phyloP scores from a whole-genome alignment of 257 asterid species.

The Anisodus acutangulus region DNA sequence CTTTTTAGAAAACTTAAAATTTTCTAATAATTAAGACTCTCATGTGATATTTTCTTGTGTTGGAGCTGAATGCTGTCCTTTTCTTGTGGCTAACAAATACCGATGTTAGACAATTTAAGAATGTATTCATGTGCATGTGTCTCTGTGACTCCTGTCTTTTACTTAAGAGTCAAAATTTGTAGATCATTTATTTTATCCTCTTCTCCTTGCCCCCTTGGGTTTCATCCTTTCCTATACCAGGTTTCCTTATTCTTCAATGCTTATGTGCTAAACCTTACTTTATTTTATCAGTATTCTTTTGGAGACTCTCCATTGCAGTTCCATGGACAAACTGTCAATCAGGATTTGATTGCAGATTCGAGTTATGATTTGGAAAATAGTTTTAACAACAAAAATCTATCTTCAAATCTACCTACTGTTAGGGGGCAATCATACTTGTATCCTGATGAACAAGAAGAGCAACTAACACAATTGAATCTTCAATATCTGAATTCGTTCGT shows the following conservation, averaged over 20 bases:
- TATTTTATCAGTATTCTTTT: slow-evolving; percentile 39
- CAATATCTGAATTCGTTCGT: slow-evolving; percentile 50
- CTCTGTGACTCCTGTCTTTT: not conserved
- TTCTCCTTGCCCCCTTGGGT: slow-evolving; percentile 4
- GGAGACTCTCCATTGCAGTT: slow-evolving; percentile 40
- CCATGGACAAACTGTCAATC: slow-evolving; percentile 38
- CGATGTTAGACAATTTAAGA: not conserved
- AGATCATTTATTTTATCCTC: slow-evolving; percentile 20
- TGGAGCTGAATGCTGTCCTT: not conserved
- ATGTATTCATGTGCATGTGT: not conserved
- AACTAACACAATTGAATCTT: slow-evolving; percentile 43
- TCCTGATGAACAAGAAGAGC: slow-evolving; percentile 56
- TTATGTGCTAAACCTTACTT: slow-evolving; percentile 22
- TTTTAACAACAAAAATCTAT: slow-evolving; percentile 45
- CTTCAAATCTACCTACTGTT: slow-evolving; percentile 47
- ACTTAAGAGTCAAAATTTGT: not conserved
- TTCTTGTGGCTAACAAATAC: slow-evolving; percentile 21
- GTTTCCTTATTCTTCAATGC: slow-evolving; percentile 1
- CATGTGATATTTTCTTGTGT: not conserved
- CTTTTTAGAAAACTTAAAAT: not conserved
- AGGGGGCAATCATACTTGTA: slow-evolving; percentile 41
- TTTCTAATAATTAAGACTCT: not conserved
- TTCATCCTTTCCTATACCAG: not conserved
- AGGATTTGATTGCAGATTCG: slow-evolving; percentile 37
- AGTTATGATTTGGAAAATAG: slow-evolving; percentile 42